A percentile compares a stretch with the other conserved stretches of the same genome.
phyloP scores from a whole-genome alignment of 352 stramenopile species.

The Globisporangium spinosum region DNA sequence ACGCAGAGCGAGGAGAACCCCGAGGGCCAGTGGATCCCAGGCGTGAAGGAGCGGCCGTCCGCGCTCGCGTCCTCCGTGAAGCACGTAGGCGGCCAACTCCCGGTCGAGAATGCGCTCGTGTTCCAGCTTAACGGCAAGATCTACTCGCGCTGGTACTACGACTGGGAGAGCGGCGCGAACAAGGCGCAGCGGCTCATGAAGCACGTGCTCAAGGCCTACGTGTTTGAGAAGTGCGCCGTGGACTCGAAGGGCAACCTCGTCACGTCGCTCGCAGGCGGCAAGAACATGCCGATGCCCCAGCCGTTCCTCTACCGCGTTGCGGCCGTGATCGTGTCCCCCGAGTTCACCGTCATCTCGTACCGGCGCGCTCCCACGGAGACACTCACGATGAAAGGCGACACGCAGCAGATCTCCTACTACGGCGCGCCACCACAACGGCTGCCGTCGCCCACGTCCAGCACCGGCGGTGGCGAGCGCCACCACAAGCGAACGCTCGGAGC shows the following conservation, averaged over 20 bases:
- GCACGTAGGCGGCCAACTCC: conserved; percentile 1
- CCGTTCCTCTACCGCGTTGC: conserved; percentile 39
- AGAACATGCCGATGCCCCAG: conserved; percentile 19
- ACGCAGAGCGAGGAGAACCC: conserved; percentile 56
- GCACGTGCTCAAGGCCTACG: conserved; percentile 44
- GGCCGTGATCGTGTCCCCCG: conserved; percentile 44
- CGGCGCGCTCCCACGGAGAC: conserved; percentile 41
- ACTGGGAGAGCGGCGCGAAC: conserved; percentile 42
- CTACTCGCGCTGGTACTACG: conserved; percentile 46
- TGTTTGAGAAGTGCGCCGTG: conserved; percentile 35
- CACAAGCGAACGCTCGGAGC: conserved; percentile 4
- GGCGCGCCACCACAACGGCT: neutral
- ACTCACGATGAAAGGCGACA: conserved; percentile 1
- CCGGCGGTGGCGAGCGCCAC: neutral
- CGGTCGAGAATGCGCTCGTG: conserved; percentile 23
- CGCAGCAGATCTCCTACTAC: conserved; percentile 8
- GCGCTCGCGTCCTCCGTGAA: conserved; percentile 20
- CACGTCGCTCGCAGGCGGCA: conserved; percentile 16
- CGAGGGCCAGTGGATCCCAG: conserved; percentile 56
- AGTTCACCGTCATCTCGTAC: conserved; percentile 77
- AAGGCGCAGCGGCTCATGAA: conserved; percentile 42
- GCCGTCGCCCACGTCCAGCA: neutral
- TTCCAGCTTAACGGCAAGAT: conserved; percentile 38
- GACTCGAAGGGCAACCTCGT: conserved; percentile 35
- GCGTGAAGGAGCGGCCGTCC: conserved; percentile 40